Conservation (phyloP, 805 yeast species). For the Scheffersomyces lignosus region DNA sequence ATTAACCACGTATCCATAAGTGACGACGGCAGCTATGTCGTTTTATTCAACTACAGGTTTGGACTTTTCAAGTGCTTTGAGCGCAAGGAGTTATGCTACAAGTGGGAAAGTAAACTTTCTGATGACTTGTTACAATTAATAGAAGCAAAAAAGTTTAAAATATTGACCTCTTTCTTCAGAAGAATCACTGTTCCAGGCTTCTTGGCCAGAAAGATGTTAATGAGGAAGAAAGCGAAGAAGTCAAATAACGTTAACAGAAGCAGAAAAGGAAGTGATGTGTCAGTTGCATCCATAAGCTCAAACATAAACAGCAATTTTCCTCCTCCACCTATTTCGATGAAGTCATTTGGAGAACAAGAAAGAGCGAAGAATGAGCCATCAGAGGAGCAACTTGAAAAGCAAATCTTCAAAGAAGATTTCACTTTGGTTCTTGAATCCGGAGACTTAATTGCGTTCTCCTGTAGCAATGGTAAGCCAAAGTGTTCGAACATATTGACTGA, state of each 20-base stretch:
- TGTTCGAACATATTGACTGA: constrained; percentile 24
- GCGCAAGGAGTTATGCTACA: constrained; percentile 51
- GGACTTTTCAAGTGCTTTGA: constrained; percentile 64
- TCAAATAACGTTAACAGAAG: constrained; percentile 3
- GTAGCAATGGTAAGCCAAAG: constrained; percentile 47
- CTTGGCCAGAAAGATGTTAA: constrained; percentile 33
- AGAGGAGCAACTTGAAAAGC: constrained; percentile 7
- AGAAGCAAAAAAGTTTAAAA: constrained; percentile 26
- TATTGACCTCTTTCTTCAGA: constrained; percentile 63
- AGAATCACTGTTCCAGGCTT: constrained; percentile 52
- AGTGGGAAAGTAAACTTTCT: constrained; percentile 52
- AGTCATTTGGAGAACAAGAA: constrained; percentile 6
- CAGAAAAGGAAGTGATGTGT: constrained; percentile 36
- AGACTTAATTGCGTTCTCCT: constrained; percentile 46
- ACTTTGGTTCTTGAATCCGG: constrained; percentile 56
- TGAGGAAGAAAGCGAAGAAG: constrained; percentile 12
- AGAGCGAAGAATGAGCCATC: constrained; percentile 1
- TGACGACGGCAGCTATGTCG: constrained; percentile 57
- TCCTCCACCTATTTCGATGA: constrained; percentile 20
- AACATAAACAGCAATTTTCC: constrained; percentile 36
- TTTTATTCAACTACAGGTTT: constrained; percentile 50
- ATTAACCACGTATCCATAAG: constrained; percentile 57
- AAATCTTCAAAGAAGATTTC: constrained; percentile 44
- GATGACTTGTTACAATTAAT: constrained; percentile 24
- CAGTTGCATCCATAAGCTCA: constrained; percentile 20